Conservation (phyloP, 129 eudicot genomes). For the sunflower (Helianthus annuus) region DNA sequence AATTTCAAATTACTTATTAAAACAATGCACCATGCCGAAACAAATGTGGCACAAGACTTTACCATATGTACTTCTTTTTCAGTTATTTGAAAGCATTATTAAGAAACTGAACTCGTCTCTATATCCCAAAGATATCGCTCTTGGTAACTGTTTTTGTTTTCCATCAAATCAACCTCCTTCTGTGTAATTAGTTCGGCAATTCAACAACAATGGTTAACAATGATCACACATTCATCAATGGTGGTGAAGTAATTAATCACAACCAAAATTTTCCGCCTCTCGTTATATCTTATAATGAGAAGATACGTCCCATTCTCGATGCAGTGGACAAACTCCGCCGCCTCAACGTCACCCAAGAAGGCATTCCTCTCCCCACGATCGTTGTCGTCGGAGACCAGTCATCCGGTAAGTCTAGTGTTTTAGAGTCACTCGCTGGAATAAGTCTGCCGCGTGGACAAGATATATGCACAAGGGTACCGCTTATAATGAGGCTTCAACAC, state of each 20-base stretch:
- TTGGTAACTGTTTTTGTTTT: background rate
- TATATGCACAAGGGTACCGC: constrained; percentile 49
- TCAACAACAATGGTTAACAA: background rate
- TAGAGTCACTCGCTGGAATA: constrained; percentile 52
- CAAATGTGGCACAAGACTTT: too few species aligned
- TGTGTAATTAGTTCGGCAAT: background rate
- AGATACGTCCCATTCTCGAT: constrained; percentile 50
- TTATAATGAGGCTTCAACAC: constrained; percentile 39
- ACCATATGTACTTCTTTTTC: too few species aligned
- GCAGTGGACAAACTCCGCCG: constrained; percentile 48
- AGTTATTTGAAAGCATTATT: too few species aligned
- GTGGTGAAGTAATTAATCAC: background rate
- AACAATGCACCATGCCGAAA: too few species aligned
- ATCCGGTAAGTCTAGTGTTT: constrained; percentile 48
- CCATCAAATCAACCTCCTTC: background rate
- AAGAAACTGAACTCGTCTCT: too few species aligned
- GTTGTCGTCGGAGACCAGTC: constrained; percentile 57
- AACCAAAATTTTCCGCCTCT: constrained; percentile 12
- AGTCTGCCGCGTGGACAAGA: constrained; percentile 47
- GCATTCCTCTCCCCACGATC: constrained; percentile 49
- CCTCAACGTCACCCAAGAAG: constrained; percentile 49
- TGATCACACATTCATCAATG: background rate
- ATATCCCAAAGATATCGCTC: background rate
- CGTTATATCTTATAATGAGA: constrained; percentile 38
- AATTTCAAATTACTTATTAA: too few species aligned